Base-by-base conservation (phyloP, 495 filamentous ascomycete species). In the Penicillium samsonianum region DNA sequence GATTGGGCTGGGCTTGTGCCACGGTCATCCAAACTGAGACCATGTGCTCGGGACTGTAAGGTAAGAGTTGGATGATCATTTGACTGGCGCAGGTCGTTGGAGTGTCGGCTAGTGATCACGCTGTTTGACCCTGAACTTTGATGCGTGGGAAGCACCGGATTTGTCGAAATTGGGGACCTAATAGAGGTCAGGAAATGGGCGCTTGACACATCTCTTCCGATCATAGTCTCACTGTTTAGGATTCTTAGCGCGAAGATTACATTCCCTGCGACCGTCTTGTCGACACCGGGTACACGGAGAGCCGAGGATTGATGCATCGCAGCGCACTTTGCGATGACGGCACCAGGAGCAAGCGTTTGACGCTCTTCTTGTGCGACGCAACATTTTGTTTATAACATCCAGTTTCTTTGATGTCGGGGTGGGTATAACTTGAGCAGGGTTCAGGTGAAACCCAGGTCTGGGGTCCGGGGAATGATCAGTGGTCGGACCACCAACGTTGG, bases 281-380 rank as follows among this genome's bases (percentile, higher is more conserved):
- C 57, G 76, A 58, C 79, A 82, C 41, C 79, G 78, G 59, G 79
- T 79, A 61, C 77, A 82, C 9, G 79, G 77, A 47, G 70, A 66
- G 0, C 78, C 78, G 10, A 73, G 67, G 26, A 79, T 76, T 2
- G 75, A 76, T 10, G 78, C 77, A 52, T 82, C 79, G 57, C 79
- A 82, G 38, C 79, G 74, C 28, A 82, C 78, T 58, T 80, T 80
- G n/a, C 79, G 71, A 56, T 75, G 71, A 44, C 77, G 72, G 49
- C 78, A 82, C 61, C 76, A 78, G n/a, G 73, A 61, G 30, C 79
- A 82, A 12, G 77, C 78, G 45, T 71, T 75, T 3, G 77, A 65
- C 0, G 78, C 77, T 62, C 78, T 67, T 56, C 65, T 51, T 3
- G 69, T 72, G 17, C 71, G 63, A 44, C 61, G 57, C 11, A 74